phyloP scores from a whole-genome alignment of 73 alveolate species.

The Paramecium tetraurelia region DNA sequence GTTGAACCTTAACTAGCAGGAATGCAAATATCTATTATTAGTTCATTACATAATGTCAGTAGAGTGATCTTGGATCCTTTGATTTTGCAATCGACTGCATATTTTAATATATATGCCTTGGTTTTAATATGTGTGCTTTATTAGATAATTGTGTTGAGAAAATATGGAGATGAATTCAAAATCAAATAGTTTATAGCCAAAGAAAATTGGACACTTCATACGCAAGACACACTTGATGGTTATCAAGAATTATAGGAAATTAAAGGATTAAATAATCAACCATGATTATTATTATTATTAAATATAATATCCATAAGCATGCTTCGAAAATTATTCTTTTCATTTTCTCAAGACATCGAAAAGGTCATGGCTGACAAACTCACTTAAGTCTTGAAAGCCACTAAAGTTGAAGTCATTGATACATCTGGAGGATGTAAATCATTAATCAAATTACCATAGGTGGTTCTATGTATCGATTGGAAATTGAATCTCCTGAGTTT shows the following conservation, averaged over 20 bases:
- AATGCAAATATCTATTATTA: background rate
- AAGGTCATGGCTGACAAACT: background rate
- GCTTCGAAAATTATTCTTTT: background rate
- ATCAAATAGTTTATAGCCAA: background rate
- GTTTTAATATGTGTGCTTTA: background rate
- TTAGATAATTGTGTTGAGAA: background rate
- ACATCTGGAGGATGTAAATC: constrained; percentile 25
- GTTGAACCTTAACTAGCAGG: constrained; percentile 45
- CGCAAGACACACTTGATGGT: background rate
- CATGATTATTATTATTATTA: background rate
- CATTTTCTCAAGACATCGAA: background rate
- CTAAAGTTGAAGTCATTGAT: background rate
- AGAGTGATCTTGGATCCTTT: constrained; percentile 7
- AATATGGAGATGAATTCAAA: background rate
- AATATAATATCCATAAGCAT: background rate
- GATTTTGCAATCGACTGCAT: background rate
- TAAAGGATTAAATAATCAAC: background rate
- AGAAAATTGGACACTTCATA: constrained; percentile 35
- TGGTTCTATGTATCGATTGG: background rate
- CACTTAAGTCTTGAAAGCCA: background rate
- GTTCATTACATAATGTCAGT: background rate
- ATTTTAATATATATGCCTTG: background rate
- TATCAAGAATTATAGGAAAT: background rate
- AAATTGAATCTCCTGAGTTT: background rate
- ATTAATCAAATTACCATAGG: background rate